phyloP scores from a whole-genome alignment of 257 asterid species.

The Galeopsis tetrahit region DNA sequence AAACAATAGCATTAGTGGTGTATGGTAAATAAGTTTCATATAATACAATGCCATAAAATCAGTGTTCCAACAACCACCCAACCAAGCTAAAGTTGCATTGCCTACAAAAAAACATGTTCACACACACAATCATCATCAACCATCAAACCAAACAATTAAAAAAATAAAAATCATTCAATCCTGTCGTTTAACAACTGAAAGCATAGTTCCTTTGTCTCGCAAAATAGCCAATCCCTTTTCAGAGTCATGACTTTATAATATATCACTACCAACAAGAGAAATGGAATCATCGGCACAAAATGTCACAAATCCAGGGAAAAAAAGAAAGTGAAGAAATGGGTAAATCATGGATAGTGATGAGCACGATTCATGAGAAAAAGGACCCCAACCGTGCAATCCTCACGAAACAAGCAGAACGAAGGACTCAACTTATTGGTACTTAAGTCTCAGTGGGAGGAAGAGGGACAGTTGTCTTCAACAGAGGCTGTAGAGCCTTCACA shows the following conservation, averaged over 20 bases:
- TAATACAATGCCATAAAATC: no score
- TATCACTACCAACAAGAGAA: slow-evolving; percentile 38
- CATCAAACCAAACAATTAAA: no score
- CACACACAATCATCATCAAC: no score
- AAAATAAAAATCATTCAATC: background rate
- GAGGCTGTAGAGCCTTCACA: slow-evolving; percentile 88
- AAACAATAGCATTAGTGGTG: no score
- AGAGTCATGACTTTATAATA: slow-evolving; percentile 34
- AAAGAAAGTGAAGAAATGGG: slow-evolving; percentile 18
- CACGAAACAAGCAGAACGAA: slow-evolving; percentile 30
- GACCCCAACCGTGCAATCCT: slow-evolving; percentile 41
- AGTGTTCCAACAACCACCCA: no score
- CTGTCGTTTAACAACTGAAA: slow-evolving; percentile 23
- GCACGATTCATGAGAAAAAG: slow-evolving; percentile 2
- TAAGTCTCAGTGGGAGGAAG: slow-evolving; percentile 49
- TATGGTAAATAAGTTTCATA: no score
- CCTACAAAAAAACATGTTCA: no score
- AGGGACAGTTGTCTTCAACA: slow-evolving; percentile 63
- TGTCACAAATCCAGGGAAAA: slow-evolving; percentile 31
- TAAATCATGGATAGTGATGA: background rate
- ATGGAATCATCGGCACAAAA: slow-evolving; percentile 21
- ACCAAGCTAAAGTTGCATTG: no score
- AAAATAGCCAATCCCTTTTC: slow-evolving; percentile 29
- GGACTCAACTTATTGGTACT: slow-evolving; percentile 9
- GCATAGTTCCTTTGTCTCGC: slow-evolving; percentile 34